A percentile compares a stretch with the other conserved stretches of the same genome.
Evolutionary conservation across 2,329 filamentous ascomycete species (phyloP).

Genomic region (Talaromyces amestolkiae): DNA sequence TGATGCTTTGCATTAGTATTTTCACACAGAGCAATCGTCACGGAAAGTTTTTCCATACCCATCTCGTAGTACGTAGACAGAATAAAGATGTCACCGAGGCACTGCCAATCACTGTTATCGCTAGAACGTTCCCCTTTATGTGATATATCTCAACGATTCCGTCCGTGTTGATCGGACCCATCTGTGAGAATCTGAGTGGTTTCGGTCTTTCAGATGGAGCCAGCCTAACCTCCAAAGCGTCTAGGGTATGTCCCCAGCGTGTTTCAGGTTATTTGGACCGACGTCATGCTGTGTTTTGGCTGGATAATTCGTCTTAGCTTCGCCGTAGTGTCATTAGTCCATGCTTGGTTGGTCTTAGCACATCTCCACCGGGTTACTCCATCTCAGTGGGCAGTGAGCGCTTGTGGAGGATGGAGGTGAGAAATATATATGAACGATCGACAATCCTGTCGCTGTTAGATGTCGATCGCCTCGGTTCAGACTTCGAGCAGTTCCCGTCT

Average conservation of each 20-base stretch:
- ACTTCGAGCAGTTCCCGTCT: neutral
- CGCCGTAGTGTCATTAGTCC: neutral
- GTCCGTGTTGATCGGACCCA: neutral
- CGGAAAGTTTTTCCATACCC: neutral
- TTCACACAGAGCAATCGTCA: neutral
- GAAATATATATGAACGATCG: neutral
- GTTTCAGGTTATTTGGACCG: conserved; percentile 11
- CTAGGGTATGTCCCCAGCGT: neutral
- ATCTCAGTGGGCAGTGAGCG: neutral
- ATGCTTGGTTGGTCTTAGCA: neutral
- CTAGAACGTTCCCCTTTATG: neutral
- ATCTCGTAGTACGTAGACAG: neutral
- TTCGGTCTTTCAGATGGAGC: neutral
- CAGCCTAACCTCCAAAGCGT: neutral
- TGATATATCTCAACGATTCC: neutral
- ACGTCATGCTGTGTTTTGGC: conserved; percentile 8
- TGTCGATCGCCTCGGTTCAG: neutral
- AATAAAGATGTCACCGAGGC: neutral
- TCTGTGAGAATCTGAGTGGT: neutral
- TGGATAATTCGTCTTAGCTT: neutral
- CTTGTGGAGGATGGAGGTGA: neutral
- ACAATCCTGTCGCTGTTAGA: neutral
- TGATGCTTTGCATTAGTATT: neutral
- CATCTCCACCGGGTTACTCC: neutral
- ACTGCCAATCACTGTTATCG: neutral